These are phyloP conservation scores for Sanghuangporus sanghuang DNA, from an alignment of 1,284 basidiomycete species.

Conservation along the genomic window DNA sequence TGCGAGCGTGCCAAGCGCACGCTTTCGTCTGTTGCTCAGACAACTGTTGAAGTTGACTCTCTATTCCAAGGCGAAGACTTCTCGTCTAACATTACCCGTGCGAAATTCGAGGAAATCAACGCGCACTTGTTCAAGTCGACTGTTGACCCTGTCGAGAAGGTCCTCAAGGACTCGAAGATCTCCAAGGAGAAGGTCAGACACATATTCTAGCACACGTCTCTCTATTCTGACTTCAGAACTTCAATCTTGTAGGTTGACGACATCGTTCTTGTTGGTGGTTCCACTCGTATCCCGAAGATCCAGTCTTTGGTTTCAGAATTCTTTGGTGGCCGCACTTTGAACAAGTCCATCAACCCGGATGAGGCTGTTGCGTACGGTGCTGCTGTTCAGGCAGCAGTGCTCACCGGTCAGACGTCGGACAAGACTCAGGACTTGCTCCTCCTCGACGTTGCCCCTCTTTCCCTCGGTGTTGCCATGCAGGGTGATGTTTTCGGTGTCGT, in stretches of 20 bases:
- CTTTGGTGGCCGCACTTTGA: slow-evolving; percentile 95
- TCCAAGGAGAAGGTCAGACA: slow-evolving; percentile 71
- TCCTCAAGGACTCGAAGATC: slow-evolving; percentile 99
- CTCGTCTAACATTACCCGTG: slow-evolving; percentile 95
- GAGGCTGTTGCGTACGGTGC: slow-evolving; percentile 96
- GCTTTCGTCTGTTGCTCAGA: slow-evolving; percentile 96
- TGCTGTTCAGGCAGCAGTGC: slow-evolving; percentile 94
- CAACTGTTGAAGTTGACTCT: slow-evolving; percentile 98
- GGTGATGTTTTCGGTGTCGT: slow-evolving; percentile 97
- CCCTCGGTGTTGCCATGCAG: slow-evolving; percentile 97
- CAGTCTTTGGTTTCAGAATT: slow-evolving; percentile 97
- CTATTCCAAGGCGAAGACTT: slow-evolving; percentile 96
- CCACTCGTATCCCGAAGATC: slow-evolving; percentile 99
- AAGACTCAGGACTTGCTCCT: slow-evolving; percentile 94
- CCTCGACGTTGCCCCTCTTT: slow-evolving; percentile 93
- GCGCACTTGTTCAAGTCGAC: slow-evolving; percentile 93
- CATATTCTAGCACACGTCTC: background rate
- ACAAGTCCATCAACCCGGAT: slow-evolving; percentile 98
- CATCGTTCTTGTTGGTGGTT: slow-evolving; percentile 99
- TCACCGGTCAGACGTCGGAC: slow-evolving; percentile 94
- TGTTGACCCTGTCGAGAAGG: slow-evolving; percentile 97
- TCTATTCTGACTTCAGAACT: slow-evolving; percentile 1
- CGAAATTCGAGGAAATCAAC: slow-evolving; percentile 99
- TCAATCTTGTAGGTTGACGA: slow-evolving; percentile 66
- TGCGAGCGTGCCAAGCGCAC: slow-evolving; percentile 99